Conservation (phyloP, 768 basidiomycete genomes). For the Mycena chlorophos region DNA sequence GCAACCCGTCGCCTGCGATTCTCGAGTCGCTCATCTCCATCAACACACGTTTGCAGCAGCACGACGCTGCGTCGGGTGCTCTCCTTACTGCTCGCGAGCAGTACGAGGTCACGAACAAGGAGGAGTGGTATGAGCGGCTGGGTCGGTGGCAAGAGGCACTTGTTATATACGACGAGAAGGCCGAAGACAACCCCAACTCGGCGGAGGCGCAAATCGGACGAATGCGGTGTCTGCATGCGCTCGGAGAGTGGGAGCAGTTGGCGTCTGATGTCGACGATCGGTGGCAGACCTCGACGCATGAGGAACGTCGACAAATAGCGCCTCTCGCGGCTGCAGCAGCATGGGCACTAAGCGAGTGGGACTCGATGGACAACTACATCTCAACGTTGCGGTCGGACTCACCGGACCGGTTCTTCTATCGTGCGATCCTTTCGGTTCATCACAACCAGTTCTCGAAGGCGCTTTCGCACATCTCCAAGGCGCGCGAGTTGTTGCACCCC, state of each 20-base stretch:
- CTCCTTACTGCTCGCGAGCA: conserved; percentile 87
- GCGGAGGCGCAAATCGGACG: conserved; percentile 82
- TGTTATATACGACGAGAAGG: conserved; percentile 78
- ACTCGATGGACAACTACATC: conserved; percentile 97
- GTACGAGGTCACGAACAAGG: conserved; percentile 89
- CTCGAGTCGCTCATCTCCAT: conserved; percentile 95
- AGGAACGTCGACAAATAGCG: conserved; percentile 87
- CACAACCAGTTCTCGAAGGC: conserved; percentile 96
- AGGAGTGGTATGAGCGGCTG: conserved; percentile 97
- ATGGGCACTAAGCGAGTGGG: conserved; percentile 97
- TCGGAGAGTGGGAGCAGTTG: conserved; percentile 96
- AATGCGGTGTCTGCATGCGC: conserved; percentile 96
- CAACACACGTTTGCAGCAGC: conserved; percentile 95
- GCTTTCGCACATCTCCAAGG: conserved; percentile 83
- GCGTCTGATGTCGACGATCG: conserved; percentile 84
- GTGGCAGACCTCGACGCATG: conserved; percentile 81
- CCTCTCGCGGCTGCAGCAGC: conserved; percentile 97
- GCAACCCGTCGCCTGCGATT: conserved; percentile 85
- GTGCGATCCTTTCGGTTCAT: conserved; percentile 93
- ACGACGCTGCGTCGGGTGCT: conserved; percentile 97
- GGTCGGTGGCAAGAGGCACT: conserved; percentile 96
- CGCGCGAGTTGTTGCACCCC: conserved; percentile 88
- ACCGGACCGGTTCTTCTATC: conserved; percentile 92
- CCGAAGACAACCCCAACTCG: conserved; percentile 69
- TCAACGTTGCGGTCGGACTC: conserved; percentile 91